Evolutionary conservation across 192 early-diverging fungal species (phyloP).

Genomic region (Backusella tuberculispora): DNA sequence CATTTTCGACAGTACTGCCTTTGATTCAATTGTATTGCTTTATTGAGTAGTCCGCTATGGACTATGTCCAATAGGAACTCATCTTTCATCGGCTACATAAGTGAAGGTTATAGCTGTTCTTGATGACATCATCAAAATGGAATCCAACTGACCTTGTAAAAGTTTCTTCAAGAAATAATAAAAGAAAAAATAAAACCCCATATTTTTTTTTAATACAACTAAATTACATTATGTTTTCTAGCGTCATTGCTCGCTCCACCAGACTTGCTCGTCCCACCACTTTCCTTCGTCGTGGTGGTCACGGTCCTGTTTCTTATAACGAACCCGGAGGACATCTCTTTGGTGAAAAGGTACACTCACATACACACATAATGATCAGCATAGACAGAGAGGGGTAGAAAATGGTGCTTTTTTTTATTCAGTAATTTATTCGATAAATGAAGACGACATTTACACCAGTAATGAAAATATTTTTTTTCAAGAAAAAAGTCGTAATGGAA

Average conservation of each 20-base stretch:
- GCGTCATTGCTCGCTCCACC: slow-evolving; percentile 50
- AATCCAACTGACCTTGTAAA: slow-evolving; percentile 2
- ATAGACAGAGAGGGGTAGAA: neutral
- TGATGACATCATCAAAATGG: slow-evolving; percentile 5
- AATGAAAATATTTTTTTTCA: neutral
- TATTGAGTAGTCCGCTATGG: too few relatives aligned
- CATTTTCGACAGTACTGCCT: too few relatives aligned
- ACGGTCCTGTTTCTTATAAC: slow-evolving; percentile 62
- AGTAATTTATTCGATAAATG: neutral
- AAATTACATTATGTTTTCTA: slow-evolving; percentile 41
- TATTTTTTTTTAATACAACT: slow-evolving; percentile 5
- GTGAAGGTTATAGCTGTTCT: too few relatives aligned
- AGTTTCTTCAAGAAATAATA: neutral
- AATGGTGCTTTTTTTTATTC: neutral
- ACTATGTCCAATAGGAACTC: too few relatives aligned
- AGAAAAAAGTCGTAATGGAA: neutral
- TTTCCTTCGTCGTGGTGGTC: slow-evolving; percentile 61
- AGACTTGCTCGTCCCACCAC: slow-evolving; percentile 47
- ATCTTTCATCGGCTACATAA: too few relatives aligned
- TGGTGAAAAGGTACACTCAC: slow-evolving; percentile 65
- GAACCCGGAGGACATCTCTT: slow-evolving; percentile 79
- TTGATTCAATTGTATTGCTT: too few relatives aligned
- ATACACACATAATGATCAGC: neutral
- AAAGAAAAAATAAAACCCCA: neutral
- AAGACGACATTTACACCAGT: neutral